Evolutionary conservation across 2,329 filamentous ascomycete genomes (phyloP).

Genomic region (Emergomyces africanus): DNA sequence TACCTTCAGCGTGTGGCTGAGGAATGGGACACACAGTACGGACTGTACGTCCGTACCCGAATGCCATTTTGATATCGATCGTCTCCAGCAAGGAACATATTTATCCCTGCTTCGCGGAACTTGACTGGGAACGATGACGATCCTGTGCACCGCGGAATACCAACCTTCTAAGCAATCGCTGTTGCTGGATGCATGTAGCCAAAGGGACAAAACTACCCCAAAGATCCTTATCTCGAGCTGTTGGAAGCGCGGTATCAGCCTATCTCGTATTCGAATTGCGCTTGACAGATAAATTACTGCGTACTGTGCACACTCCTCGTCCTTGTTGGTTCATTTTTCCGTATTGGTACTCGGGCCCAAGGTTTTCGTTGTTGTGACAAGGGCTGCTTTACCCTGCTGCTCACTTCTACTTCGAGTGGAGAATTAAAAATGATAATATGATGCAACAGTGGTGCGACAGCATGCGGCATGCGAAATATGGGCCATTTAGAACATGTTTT

Average conservation of each 20-base stretch:
- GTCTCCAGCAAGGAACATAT: neutral
- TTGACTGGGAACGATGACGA: neutral
- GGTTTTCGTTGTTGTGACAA: neutral
- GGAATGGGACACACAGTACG: too few species aligned
- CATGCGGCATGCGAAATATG: too few species aligned
- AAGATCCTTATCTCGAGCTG: neutral
- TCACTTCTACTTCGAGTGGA: neutral
- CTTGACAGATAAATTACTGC: neutral
- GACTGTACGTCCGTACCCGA: neutral
- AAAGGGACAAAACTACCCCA: neutral
- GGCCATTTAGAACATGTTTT: neutral
- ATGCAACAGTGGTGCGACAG: neutral
- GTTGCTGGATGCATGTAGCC: neutral
- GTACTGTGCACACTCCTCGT: neutral
- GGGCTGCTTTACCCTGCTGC: too few species aligned
- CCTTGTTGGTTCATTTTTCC: neutral
- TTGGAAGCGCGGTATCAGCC: neutral
- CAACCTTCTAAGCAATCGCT: neutral
- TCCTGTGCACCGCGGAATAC: neutral
- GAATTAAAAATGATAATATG: too few species aligned
- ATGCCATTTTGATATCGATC: neutral
- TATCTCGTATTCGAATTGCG: neutral
- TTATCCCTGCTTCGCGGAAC: neutral
- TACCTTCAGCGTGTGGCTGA: too few species aligned
- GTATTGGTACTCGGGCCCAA: neutral